Evolutionary conservation across 1,139 yeast species (phyloP).

Genomic region (Taphrina confusa): DNA sequence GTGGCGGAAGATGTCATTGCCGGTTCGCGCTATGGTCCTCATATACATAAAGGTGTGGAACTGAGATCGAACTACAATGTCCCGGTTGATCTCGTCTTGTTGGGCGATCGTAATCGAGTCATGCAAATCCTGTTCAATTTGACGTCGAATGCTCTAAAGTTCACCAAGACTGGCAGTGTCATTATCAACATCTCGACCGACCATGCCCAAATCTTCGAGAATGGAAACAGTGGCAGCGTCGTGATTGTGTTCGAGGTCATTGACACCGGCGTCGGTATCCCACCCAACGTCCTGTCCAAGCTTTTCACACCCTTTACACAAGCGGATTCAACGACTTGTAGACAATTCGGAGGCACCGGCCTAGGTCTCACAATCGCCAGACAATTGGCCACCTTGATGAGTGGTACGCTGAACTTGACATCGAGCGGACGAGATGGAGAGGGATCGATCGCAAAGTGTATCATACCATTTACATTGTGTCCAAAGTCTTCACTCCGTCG

Average conservation of each 20-base stretch:
- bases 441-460: slow-evolving; percentile 9
- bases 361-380: slow-evolving; percentile 65
- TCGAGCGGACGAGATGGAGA: slow-evolving; percentile 11
- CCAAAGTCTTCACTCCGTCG: slow-evolving; percentile 1
- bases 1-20: slow-evolving; percentile 15
- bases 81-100: slow-evolving; percentile 15
- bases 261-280: slow-evolving; percentile 88
- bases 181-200: slow-evolving; percentile 48
- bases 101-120: slow-evolving; percentile 37
- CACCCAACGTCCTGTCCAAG: slow-evolving; percentile 74
- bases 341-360: slow-evolving; percentile 91
- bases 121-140: slow-evolving; percentile 58
- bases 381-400: slow-evolving; percentile 60
- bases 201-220: background rate
- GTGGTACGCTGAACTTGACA: slow-evolving; percentile 47
- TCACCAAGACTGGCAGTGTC: slow-evolving; percentile 55
- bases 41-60: slow-evolving; percentile 6
- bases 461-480: slow-evolving; percentile 9
- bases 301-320: slow-evolving; percentile 87
- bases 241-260: slow-evolving; percentile 8
- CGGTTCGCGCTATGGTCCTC: slow-evolving; percentile 25
- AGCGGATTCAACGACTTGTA: slow-evolving; percentile 88
- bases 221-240: background rate
- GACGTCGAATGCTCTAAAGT: slow-evolving; percentile 61
- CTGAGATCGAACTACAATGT: background rate